Evolutionary conservation across 768 basidiomycete species (phyloP), one percentile per base, ranked within the genome.

Genomic region (Hydnomerulius pinastri): DNA sequence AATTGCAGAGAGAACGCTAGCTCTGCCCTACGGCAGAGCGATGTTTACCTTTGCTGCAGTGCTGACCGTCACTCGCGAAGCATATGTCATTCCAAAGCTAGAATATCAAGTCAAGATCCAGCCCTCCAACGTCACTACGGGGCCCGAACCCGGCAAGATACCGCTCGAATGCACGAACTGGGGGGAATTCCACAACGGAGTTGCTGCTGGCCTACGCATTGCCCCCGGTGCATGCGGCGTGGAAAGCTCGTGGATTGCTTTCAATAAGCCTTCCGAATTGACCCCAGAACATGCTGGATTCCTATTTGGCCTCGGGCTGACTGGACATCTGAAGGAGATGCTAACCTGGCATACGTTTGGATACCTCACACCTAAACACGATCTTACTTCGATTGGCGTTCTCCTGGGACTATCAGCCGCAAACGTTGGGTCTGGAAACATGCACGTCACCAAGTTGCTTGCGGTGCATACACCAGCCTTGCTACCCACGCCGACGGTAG

Each of bases 181-280:
- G 97, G 93, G 91, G n/a, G 90, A 95, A 53, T 99, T 99, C 70
- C 94, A 98, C 69, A 94, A 96, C 55, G 97, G 97, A 9, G 96
- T 97, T 0, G 92, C 93, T 7, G 90, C 92, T 4, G 97, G 88
- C 3, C 69, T 99, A 37, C 85, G 91, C 6, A 83, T 98, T 43
- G 84, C 87, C 0, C 83, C 90, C 0, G 78, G 81, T n/a, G 80
- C 86, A 8, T 69, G 74, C 41, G 83, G 83, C 9, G 80, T 98
- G 36, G 92, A 97, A 64, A 91, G 90, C 60, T 92, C 93, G 0
- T 98, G 95, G 92, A 93, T 97, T 46, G 86, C 88, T 12, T 98
- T 95, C 77, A 96, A 98, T 69, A 91, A 90, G 59, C 96, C 97
- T 0, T 78, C 84, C 0, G 90, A 95, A 38, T 78, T 95, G 46